Conservation (phyloP, 2,329 filamentous ascomycete species). For the Colletotrichum coccodes region DNA sequence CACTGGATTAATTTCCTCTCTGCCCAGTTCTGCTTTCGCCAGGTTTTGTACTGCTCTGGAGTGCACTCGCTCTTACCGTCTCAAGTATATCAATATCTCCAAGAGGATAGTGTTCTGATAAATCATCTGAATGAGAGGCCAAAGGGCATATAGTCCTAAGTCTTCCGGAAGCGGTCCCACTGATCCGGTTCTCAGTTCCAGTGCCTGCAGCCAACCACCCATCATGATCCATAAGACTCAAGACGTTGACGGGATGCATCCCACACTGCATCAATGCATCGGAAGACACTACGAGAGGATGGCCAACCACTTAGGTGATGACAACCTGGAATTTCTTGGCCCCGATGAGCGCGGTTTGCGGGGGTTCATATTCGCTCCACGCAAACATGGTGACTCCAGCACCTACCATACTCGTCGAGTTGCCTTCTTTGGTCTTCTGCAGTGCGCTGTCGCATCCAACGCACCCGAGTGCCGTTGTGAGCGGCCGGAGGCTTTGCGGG, state of each 20-base stretch:
- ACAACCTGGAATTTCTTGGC: neutral
- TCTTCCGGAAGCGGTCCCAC: constrained; percentile 21
- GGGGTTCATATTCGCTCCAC: constrained; percentile 1
- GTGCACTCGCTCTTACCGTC: neutral
- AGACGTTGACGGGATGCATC: constrained; percentile 20
- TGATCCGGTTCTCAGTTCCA: constrained; percentile 18
- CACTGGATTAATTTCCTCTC: neutral
- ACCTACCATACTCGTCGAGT: neutral
- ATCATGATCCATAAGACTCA: neutral
- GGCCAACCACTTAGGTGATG: neutral
- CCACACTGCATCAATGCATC: constrained; percentile 19
- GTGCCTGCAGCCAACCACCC: constrained; percentile 19
- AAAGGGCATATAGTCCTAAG: neutral
- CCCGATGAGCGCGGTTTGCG: neutral
- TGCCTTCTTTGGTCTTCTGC: neutral
- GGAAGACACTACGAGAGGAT: constrained; percentile 4
- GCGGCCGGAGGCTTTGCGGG: neutral
- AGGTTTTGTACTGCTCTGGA: neutral
- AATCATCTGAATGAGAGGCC: neutral
- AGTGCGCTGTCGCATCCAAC: neutral
- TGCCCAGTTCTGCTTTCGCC: neutral
- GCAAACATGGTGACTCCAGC: neutral
- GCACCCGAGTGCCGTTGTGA: neutral
- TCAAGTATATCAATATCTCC: neutral
- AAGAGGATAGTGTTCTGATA: neutral